A percentile compares a stretch with the other conserved stretches of the same genome.
These are phyloP conservation scores for Crithidia mellificae DNA, from an alignment of 208 protist species.

Conservation along the genomic window DNA sequence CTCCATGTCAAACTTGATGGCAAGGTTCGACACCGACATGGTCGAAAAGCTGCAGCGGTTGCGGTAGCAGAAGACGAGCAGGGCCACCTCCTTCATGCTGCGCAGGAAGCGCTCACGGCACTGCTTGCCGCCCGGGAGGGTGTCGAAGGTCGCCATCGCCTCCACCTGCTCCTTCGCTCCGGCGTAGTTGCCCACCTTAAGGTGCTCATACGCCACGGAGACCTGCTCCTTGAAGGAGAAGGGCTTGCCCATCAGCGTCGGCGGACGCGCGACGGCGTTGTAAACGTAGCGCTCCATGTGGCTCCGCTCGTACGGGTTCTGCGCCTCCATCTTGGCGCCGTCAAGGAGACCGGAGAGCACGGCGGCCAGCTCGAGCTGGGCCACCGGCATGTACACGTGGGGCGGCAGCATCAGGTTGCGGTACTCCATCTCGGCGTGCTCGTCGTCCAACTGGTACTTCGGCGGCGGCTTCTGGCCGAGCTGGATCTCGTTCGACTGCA, in stretches of 20 bases:
- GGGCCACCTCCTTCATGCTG: slow-evolving; percentile 69
- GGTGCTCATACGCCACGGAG: slow-evolving; percentile 59
- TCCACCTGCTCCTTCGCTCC: slow-evolving; percentile 57
- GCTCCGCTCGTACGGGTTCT: slow-evolving; percentile 79
- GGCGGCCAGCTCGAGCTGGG: slow-evolving; percentile 72
- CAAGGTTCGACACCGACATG: slow-evolving; percentile 74
- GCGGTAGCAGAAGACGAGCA: slow-evolving; percentile 79
- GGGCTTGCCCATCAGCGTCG: slow-evolving; percentile 61
- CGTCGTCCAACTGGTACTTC: slow-evolving; percentile 39
- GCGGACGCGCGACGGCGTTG: slow-evolving; percentile 51
- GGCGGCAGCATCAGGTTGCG: slow-evolving; percentile 60
- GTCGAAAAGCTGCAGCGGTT: slow-evolving; percentile 80
- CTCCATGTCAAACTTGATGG: slow-evolving; percentile 77
- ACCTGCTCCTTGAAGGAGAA: slow-evolving; percentile 68
- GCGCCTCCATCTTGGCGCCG: slow-evolving; percentile 71
- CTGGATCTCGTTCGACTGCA: slow-evolving; percentile 55
- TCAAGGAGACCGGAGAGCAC: slow-evolving; percentile 80
- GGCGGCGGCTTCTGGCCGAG: slow-evolving; percentile 61
- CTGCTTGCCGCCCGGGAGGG: slow-evolving; percentile 54
- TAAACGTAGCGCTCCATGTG: slow-evolving; percentile 75
- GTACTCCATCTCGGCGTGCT: slow-evolving; percentile 57
- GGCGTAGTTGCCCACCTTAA: slow-evolving; percentile 75
- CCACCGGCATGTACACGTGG: slow-evolving; percentile 61
- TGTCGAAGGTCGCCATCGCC: slow-evolving; percentile 65
- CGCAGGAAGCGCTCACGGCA: slow-evolving; percentile 52